These are phyloP conservation scores for rapeseed (Brassica napus) DNA, from an alignment of 345 rosid genomes.

Conservation along the genomic window Da-Ae NC_063448.1:5800001-5800500, in stretches of 20 bases:
- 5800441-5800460: constrained; percentile 9
- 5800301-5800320: background rate
- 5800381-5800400: background rate
- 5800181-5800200: background rate
- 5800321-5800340: background rate
- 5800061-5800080: background rate
- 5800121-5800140: background rate
- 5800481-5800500: background rate
- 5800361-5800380: background rate
- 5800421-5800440: constrained; percentile 33
- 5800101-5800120: constrained; percentile 1
- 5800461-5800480: constrained; percentile 6
- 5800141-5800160: background rate
- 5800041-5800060: background rate
- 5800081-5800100: background rate
- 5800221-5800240: background rate
- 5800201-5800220: background rate
- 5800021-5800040: background rate
- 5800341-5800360: background rate
- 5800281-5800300: background rate
- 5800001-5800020: background rate
- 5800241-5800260: background rate
- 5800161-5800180: background rate
- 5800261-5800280: background rate
- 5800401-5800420: constrained; percentile 29